Base-by-base conservation (phyloP, 306 rosid genomes). In the Lathyrus oleraceus region DNA sequence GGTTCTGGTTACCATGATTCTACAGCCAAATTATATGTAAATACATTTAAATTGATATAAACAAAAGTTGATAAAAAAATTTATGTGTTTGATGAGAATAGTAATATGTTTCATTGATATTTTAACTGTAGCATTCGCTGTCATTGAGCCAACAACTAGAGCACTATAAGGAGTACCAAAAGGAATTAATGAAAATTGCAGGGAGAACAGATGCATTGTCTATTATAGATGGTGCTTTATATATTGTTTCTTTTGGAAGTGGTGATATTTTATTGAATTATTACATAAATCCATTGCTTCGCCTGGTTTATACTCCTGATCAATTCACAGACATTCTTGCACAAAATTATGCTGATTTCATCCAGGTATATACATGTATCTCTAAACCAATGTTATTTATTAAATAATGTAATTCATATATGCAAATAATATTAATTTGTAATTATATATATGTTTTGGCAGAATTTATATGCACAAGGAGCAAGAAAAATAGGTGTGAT, bases 211-310 rank as follows among this genome's bases (percentile, higher is more conserved):
- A 77, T 48, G 82, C 87, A 67, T 76, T 86, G 12, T 78, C 85
- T 10, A 82, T 86, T 4, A 72, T 87, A 69, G 83, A 91, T 39
- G 82, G 70, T 64, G 90, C 87, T 53, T 20, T 89, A 68, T 62
- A 87, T 67, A 69, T 87, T 36, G 10, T 84, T 14, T 76, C 83
- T 49, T 63, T 78, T 52, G 97, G 97, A 12, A 84, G 42, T 44
- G 81, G 85, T 65, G 97, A 92, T 69, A 89, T 87, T 78, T n/a
- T 89, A 25, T 85, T 84, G 47, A 89, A 89, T 75, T 91, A 87
- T 64, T 92, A 84, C 76, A 47, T 84, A 32, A 75, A 86, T 66
- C 92, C 91, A 80, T 65, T 86, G 62, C 86, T 89, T 56, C 25
- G 73, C 69, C 36, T 61, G 65, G 10, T 67, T 71, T 78, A 81